These are phyloP conservation scores for Myriosclerotinia curreyana DNA, from an alignment of 2,329 filamentous ascomycete species.

Conservation along the genomic window DNA sequence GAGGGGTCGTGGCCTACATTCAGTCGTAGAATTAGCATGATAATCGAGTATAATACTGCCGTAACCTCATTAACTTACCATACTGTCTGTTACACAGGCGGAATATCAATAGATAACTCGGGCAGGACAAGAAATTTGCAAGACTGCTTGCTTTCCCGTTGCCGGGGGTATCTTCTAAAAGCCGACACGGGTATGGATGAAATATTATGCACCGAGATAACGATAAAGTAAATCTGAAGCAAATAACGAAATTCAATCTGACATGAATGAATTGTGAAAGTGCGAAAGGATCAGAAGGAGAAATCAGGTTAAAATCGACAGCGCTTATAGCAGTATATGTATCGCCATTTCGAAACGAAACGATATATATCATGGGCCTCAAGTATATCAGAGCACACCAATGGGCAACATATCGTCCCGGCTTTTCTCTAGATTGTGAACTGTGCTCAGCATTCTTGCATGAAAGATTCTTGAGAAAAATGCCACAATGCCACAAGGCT, in stretches of 20 bases:
- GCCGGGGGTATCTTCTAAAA: slow-evolving; percentile 18
- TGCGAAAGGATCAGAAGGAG: slow-evolving; percentile 33
- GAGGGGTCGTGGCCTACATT: slow-evolving; percentile 33
- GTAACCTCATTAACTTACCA: slow-evolving; percentile 16
- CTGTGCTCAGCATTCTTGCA: slow-evolving; percentile 36
- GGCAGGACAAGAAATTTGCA: slow-evolving; percentile 18
- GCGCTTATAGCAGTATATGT: slow-evolving; percentile 39
- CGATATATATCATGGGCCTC: slow-evolving; percentile 29
- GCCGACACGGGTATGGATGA: slow-evolving; percentile 11
- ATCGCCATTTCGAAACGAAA: slow-evolving; percentile 25
- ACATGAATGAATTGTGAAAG: slow-evolving; percentile 15
- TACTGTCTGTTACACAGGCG: slow-evolving; percentile 3
- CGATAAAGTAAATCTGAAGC: slow-evolving; percentile 25
- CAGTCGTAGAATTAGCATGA: slow-evolving; percentile 27
- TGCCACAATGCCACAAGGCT: slow-evolving; percentile 8
- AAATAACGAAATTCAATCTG: neutral
- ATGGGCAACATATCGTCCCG: slow-evolving; percentile 32
- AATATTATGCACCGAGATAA: slow-evolving; percentile 24
- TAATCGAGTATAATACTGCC: neutral
- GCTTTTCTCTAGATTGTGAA: slow-evolving; percentile 31
- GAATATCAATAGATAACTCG: slow-evolving; percentile 16
- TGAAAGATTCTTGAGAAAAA: slow-evolving; percentile 26
- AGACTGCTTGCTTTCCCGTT: slow-evolving; percentile 23
- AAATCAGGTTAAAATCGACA: slow-evolving; percentile 29
- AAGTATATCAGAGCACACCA: slow-evolving; percentile 30